Base-by-base conservation (phyloP, 2,329 filamentous ascomycete species). In the Exophiala sp. region DNA sequence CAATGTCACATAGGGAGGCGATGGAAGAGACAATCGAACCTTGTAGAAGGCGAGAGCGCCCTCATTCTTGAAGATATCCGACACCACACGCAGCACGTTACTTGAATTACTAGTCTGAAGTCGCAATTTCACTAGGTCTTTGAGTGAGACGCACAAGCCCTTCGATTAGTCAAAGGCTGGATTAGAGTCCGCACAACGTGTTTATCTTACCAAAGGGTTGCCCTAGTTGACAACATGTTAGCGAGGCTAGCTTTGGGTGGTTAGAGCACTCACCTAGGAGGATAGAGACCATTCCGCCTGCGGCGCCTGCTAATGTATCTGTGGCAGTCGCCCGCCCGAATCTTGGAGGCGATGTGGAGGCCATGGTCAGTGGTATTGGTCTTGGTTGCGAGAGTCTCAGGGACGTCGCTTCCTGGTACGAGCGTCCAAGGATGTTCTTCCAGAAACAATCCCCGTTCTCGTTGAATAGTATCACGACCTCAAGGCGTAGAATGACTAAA, bases 81-180 rank as follows among this genome's bases (percentile, higher is more conserved):
- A 42, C 16, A 49, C 39, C 3, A 52, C 40, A 7, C 33, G 43
- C 29, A 58, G 11, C 5, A 47, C 40, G 16, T 50, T 55, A 32
- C 55, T 50, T 12, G 51, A 50, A 11, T 54, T 50, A 11, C 33
- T n/a, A 9, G 52, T 52, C 36, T 58, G 52, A 7, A 55, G 43
- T 11, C 21, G 39, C n/a, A 58, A 51, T 38, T 41, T 47, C 18
- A 58, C 48, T 18, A 58, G 38, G 39, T 58, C 52, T 51, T 29
- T 12, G 16, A 2, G 20, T 6, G 20, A 41, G n/a, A 43, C 20
- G 1, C 8, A 11, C 10, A 49, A 24, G 43, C n/a, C 20, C 7
- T 21, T 21, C 24, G n/a, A 5, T 18, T 11, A n/a, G 20, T n/a
- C 24, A 32, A 11, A 14, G 18, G 32, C 35, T 16, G 35, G 4